Conservation (phyloP, 176 grass and related monocot species). For the Hyparrhenia diplandra region DNA sequence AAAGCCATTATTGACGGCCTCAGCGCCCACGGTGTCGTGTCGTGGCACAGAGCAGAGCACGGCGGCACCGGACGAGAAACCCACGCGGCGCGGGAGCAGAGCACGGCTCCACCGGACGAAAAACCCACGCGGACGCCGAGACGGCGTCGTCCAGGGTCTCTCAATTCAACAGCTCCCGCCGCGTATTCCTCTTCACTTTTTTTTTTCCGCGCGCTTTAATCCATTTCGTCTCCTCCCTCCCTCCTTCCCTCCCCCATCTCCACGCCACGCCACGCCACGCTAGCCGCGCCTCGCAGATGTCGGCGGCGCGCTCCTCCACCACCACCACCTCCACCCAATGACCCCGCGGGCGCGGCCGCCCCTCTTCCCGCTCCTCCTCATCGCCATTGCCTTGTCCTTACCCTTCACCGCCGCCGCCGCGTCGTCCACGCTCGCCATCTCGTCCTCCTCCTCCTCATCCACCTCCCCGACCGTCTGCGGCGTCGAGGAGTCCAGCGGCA, state of each 20-base stretch:
- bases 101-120: not conserved
- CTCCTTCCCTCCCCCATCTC: rapidly evolving
- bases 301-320: slow-evolving; percentile 3
- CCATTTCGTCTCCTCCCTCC: not conserved
- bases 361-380: not conserved
- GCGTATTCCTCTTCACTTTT: not conserved
- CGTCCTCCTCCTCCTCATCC: slow-evolving; percentile 1
- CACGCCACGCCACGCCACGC: not conserved
- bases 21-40: too few species aligned
- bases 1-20: too few species aligned
- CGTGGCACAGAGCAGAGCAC: too few species aligned
- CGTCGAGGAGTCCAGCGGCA: slow-evolving; percentile 5
- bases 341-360: not conserved
- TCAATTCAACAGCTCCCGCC: not conserved
- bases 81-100: too few species aligned
- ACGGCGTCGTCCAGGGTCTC: not conserved
- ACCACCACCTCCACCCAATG: slow-evolving; percentile 22
- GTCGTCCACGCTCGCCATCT: slow-evolving; percentile 66
- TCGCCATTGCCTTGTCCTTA: not conserved
- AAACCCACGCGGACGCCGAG: not conserved
- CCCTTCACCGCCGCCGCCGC: slow-evolving; percentile 14
- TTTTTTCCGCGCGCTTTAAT: slow-evolving; percentile 5
- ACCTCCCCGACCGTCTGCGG: slow-evolving; percentile 47
- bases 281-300: slow-evolving; percentile 19
- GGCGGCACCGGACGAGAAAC: too few species aligned